A percentile compares a stretch with the other conserved stretches of the same genome.
These are phyloP conservation scores for Leptodontidium sp. DNA, from an alignment of 2,329 filamentous ascomycete genomes.

Conservation along the genomic window DNA sequence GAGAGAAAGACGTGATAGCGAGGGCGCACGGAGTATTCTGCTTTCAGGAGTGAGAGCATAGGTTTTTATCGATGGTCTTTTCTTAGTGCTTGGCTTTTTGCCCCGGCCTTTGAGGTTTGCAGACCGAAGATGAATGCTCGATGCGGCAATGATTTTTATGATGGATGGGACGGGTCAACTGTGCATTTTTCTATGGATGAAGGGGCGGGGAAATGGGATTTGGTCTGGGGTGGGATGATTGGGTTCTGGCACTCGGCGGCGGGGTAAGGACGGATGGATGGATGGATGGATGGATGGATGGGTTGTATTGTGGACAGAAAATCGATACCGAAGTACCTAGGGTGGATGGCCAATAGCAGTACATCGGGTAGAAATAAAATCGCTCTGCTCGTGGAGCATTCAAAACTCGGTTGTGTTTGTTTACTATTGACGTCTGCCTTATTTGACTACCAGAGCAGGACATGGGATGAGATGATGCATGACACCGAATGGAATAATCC, in stretches of 20 bases:
- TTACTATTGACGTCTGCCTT: too few species aligned
- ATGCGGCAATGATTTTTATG: neutral
- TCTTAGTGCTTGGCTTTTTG: neutral
- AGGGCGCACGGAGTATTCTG: conserved; percentile 20
- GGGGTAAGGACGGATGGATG: neutral
- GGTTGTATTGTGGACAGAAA: neutral
- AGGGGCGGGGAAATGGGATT: neutral
- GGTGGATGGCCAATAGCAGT: neutral
- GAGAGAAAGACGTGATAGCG: conserved; percentile 4
- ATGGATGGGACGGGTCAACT: neutral
- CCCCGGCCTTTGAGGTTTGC: neutral
- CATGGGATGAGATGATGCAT: neutral
- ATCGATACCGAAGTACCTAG: neutral
- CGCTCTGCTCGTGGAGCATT: too few species aligned
- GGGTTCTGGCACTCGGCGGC: neutral
- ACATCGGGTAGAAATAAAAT: neutral
- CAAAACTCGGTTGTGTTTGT: too few species aligned
- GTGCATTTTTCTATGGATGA: neutral
- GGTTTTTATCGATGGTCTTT: neutral
- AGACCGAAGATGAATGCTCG: neutral
- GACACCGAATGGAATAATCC: neutral
- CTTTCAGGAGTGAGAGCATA: neutral
- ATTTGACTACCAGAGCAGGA: too few species aligned
- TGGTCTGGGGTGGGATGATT: neutral
- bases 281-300: neutral